phyloP scores from a whole-genome alignment of 1,139 yeast species.

The Scheffersomyces titani region DNA sequence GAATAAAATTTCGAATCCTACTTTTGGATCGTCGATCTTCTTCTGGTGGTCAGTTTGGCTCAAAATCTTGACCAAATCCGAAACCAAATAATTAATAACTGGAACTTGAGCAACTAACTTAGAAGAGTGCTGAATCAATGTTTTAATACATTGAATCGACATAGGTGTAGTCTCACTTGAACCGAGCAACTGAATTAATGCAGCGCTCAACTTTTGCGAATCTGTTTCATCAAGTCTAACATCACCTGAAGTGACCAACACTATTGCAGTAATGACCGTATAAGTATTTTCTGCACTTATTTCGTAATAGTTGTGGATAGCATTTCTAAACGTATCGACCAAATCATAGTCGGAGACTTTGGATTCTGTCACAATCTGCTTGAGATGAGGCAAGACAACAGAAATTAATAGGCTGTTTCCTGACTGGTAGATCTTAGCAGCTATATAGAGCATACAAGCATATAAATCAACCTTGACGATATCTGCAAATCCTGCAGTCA shows the following conservation, averaged over 20 bases:
- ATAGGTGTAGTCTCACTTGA: constrained; percentile 37
- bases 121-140: constrained; percentile 48
- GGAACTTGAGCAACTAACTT: constrained; percentile 22
- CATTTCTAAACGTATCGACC: constrained; percentile 38
- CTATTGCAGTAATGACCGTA: constrained; percentile 57
- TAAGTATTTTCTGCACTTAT: constrained; percentile 32
- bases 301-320: constrained; percentile 29
- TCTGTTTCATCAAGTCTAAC: constrained; percentile 39
- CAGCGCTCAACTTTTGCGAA: constrained; percentile 25
- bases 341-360: constrained; percentile 26
- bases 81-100: constrained; percentile 35
- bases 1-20: constrained; percentile 57
- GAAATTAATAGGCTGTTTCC: constrained; percentile 50
- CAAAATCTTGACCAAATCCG: constrained; percentile 23
- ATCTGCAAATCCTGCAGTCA: constrained; percentile 65
- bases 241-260: constrained; percentile 58
- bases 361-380: constrained; percentile 43
- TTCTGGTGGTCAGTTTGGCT: constrained; percentile 12
- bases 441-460: constrained; percentile 65
- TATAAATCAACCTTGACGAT: constrained; percentile 69
- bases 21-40: constrained; percentile 27
- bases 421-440: constrained; percentile 59
- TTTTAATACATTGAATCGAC: constrained; percentile 59
- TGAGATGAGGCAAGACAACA: constrained; percentile 57
- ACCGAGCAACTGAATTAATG: constrained; percentile 36